Evolutionary conservation across 495 filamentous ascomycete species (phyloP).

Genomic region (Coniosporium apollinis): DNA sequence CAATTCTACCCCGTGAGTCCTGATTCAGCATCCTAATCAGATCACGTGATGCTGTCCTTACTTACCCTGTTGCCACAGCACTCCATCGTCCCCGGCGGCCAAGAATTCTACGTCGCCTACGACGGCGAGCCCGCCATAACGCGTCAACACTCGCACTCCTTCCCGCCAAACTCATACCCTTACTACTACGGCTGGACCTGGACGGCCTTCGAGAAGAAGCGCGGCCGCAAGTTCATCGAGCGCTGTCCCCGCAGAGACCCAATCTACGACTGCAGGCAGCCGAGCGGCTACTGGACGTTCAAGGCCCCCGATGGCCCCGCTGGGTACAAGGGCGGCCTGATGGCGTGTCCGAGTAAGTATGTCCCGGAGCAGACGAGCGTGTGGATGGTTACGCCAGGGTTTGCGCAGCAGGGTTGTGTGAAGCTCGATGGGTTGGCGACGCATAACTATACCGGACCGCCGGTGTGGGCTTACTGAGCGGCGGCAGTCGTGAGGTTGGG

Average conservation of each 20-base stretch:
- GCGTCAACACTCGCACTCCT: constrained; percentile 8
- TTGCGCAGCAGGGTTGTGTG: constrained; percentile 1
- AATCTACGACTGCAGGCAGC: constrained; percentile 7
- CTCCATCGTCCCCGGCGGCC: constrained; percentile 7
- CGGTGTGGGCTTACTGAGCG: constrained; percentile 1
- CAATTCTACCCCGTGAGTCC: constrained; percentile 4
- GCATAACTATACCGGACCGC: constrained; percentile 1
- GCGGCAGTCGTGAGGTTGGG: no score
- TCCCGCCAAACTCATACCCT: constrained; percentile 7
- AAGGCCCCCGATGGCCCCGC: constrained; percentile 3
- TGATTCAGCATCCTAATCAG: not conserved
- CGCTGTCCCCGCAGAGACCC: not conserved
- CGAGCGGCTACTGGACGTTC: constrained; percentile 9
- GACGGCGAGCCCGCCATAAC: constrained; percentile 6
- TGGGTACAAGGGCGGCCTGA: constrained; percentile 3
- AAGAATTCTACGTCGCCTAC: constrained; percentile 6
- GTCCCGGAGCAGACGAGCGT: not conserved
- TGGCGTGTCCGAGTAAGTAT: constrained; percentile 8
- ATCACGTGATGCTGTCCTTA: not conserved
- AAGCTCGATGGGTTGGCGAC: constrained; percentile 2
- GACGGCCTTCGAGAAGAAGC: constrained; percentile 1
- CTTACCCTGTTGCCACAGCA: not conserved
- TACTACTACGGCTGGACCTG: constrained; percentile 8
- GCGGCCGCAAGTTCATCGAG: not conserved
- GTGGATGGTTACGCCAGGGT: not conserved